phyloP scores from a whole-genome alignment of 1,139 yeast species.

The Starmera stellimalicola region DNA sequence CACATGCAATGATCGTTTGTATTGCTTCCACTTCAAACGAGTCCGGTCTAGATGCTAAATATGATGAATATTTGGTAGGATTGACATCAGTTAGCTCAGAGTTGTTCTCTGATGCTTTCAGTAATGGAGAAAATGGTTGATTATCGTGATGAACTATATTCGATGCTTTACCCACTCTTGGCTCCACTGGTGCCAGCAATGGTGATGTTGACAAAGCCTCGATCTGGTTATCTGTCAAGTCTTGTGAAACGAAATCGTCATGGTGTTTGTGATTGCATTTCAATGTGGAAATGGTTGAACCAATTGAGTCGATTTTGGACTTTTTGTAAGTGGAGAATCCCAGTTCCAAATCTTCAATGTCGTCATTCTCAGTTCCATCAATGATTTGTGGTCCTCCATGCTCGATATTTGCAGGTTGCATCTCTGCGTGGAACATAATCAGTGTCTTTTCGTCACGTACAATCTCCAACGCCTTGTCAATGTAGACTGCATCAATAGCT shows the following conservation, averaged over 20 bases:
- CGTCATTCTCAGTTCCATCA: slow-evolving; percentile 5
- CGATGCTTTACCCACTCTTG: slow-evolving; percentile 41
- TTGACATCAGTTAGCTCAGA: slow-evolving; percentile 37
- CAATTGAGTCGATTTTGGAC: not conserved
- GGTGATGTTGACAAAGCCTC: slow-evolving; percentile 46
- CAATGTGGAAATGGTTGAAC: not conserved
- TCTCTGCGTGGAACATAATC: slow-evolving; percentile 90
- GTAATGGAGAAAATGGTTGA: slow-evolving; percentile 30
- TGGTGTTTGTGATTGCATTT: slow-evolving; percentile 5
- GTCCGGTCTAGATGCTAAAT: slow-evolving; percentile 82
- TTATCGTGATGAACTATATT: slow-evolving; percentile 31
- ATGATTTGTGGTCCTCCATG: slow-evolving; percentile 19
- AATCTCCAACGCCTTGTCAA: slow-evolving; percentile 51
- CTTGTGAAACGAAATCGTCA: slow-evolving; percentile 26
- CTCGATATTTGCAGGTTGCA: slow-evolving; percentile 41
- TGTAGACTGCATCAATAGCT: slow-evolving; percentile 54
- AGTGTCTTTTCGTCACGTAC: slow-evolving; percentile 58
- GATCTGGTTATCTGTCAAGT: slow-evolving; percentile 40
- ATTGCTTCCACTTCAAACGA: slow-evolving; percentile 80
- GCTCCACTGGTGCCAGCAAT: slow-evolving; percentile 46
- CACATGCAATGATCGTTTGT: slow-evolving; percentile 54
- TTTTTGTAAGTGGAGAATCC: slow-evolving; percentile 4
- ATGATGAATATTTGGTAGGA: slow-evolving; percentile 64
- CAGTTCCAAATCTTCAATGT: slow-evolving; percentile 7
- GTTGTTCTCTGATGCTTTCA: slow-evolving; percentile 34